Conservation (phyloP, 257 asterid species). For the Echites panduratus region DNA sequence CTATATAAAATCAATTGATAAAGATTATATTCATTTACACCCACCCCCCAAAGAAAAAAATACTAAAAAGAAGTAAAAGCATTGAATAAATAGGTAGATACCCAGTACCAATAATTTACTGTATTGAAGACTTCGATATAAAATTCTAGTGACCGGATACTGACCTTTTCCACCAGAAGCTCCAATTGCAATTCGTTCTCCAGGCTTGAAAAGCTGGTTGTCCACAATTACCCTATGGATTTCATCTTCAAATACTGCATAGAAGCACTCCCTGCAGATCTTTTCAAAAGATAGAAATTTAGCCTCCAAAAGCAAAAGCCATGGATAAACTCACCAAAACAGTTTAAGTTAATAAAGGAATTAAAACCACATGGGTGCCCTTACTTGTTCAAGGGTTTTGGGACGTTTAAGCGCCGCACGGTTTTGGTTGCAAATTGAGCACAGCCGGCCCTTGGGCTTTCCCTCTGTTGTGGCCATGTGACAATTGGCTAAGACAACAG, state of each 20-base stretch:
- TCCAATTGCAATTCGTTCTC: slow-evolving; percentile 92
- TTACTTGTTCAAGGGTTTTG: slow-evolving; percentile 84
- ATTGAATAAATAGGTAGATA: no score
- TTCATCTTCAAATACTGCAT: slow-evolving; percentile 75
- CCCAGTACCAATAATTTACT: no score
- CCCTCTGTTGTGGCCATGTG: slow-evolving; percentile 26
- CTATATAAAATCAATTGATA: not conserved
- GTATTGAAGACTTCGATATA: not conserved
- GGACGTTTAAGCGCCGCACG: slow-evolving; percentile 94
- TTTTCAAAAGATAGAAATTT: slow-evolving; percentile 11
- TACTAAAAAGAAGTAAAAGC: not conserved
- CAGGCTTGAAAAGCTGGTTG: slow-evolving; percentile 73
- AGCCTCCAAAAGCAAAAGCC: not conserved
- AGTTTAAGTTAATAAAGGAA: not conserved
- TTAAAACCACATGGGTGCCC: not conserved
- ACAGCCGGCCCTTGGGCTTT: slow-evolving; percentile 50
- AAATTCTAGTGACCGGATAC: not conserved
- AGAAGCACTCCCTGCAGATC: slow-evolving; percentile 96
- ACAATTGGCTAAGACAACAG: not conserved
- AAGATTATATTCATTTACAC: not conserved
- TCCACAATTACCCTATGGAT: slow-evolving; percentile 74
- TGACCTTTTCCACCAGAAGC: slow-evolving; percentile 99
- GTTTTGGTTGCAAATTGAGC: slow-evolving; percentile 54
- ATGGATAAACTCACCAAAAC: not conserved
- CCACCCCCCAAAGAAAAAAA: no score